A percentile compares a stretch with the other conserved stretches of the same genome.
Conservation (phyloP, 441 rosid species). For the Gossypium aridum region DNA sequence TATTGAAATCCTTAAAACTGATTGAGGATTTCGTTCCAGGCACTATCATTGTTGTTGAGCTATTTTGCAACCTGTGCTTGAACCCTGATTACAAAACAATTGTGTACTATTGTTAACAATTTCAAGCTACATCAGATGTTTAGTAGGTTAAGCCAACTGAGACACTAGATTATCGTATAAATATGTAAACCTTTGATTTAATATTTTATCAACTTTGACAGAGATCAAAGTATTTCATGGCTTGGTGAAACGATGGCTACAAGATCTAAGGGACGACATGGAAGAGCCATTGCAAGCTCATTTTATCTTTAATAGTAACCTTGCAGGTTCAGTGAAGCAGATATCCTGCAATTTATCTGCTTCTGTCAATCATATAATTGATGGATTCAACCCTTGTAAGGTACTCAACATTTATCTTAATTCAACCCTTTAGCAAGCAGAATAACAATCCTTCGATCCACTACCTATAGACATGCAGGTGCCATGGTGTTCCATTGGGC, state of each 20-base stretch:
- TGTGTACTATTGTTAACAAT: neutral
- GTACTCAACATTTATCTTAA: constrained; percentile 27
- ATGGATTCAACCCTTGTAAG: constrained; percentile 56
- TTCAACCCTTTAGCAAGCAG: neutral
- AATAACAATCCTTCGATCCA: constrained; percentile 5
- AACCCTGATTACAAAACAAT: neutral
- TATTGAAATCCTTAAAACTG: neutral
- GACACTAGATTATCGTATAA: neutral
- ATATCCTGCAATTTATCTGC: constrained; percentile 58
- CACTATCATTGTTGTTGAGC: neutral
- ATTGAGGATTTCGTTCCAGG: neutral
- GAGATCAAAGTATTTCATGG: constrained; percentile 56
- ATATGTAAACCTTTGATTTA: neutral
- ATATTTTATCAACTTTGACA: constrained; percentile 26
- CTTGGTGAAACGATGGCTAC: constrained; percentile 73
- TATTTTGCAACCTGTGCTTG: neutral
- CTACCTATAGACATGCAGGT: constrained; percentile 62
- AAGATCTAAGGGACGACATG: constrained; percentile 61
- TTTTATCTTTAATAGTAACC: constrained; percentile 49
- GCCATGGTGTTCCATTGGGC: constrained; percentile 53
- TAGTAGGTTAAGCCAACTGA: neutral
- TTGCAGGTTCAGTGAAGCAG: constrained; percentile 55
- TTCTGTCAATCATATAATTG: constrained; percentile 40
- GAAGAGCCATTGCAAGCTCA: constrained; percentile 62
- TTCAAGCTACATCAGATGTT: neutral